A percentile compares a stretch with the other conserved stretches of the same genome.
phyloP scores from a whole-genome alignment of 495 filamentous ascomycete species.

The Aspergillus mulundensis region DNA sequence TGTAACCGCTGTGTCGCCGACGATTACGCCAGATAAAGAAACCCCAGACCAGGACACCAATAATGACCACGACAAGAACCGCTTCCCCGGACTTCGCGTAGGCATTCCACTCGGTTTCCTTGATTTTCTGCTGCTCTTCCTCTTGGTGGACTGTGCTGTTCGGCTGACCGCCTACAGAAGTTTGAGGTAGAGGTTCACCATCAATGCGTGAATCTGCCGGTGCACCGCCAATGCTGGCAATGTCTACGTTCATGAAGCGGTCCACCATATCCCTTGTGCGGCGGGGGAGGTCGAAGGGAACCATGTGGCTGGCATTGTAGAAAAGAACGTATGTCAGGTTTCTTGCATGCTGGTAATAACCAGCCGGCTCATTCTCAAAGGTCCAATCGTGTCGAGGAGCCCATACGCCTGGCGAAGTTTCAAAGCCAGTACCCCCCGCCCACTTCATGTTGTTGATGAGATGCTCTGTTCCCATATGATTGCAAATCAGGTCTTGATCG shows the following conservation, averaged over 20 bases:
- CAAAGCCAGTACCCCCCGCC: slow-evolving; percentile 87
- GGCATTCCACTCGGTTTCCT: slow-evolving; percentile 85
- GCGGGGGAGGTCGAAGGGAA: slow-evolving; percentile 87
- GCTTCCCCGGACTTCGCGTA: slow-evolving; percentile 91
- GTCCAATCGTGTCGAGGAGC: slow-evolving; percentile 90
- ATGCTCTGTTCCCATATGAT: slow-evolving; percentile 90
- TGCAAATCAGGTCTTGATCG: slow-evolving; percentile 92
- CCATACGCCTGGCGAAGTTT: slow-evolving; percentile 83
- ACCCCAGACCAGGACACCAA: slow-evolving; percentile 74
- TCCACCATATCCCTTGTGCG: slow-evolving; percentile 94
- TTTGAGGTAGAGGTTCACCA: slow-evolving; percentile 78
- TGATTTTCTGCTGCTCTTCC: slow-evolving; percentile 68
- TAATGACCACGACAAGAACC: slow-evolving; percentile 78
- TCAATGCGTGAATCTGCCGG: slow-evolving; percentile 85
- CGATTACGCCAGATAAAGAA: slow-evolving; percentile 82
- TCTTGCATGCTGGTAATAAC: slow-evolving; percentile 88
- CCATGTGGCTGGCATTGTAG: slow-evolving; percentile 96
- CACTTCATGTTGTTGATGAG: slow-evolving; percentile 89
- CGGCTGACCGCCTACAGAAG: slow-evolving; percentile 82
- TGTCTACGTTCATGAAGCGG: slow-evolving; percentile 91
- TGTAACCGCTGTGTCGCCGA: slow-evolving; percentile 47
- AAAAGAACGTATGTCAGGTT: slow-evolving; percentile 95
- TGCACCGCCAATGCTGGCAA: slow-evolving; percentile 78
- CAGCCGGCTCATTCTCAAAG: slow-evolving; percentile 86
- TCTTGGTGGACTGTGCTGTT: slow-evolving; percentile 72